phyloP scores from a whole-genome alignment of 2,329 filamentous ascomycete genomes.

The Neonectria punicea region DNA sequence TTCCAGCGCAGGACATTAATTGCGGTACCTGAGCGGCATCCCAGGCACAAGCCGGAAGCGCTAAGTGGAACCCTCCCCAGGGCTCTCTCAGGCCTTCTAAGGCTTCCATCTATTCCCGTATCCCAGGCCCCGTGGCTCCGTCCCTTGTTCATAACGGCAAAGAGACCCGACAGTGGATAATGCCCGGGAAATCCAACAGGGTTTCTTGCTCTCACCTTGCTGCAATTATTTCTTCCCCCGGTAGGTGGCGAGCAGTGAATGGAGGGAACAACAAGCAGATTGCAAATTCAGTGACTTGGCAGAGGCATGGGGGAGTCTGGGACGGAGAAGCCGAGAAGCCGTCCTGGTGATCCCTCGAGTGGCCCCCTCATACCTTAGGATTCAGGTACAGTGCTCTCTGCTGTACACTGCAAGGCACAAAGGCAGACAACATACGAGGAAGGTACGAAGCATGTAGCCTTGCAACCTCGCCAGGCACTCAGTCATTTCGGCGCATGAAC shows the following conservation, averaged over 20 bases:
- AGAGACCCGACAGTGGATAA: background rate
- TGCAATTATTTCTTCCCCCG: no score
- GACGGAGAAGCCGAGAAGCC: slow-evolving; percentile 8
- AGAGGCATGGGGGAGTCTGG: slow-evolving; percentile 12
- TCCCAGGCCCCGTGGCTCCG: background rate
- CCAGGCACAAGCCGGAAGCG: slow-evolving; percentile 1
- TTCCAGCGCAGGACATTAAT: slow-evolving; percentile 13
- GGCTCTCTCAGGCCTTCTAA: slow-evolving; percentile 3
- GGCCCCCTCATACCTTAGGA: background rate
- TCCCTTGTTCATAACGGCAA: background rate
- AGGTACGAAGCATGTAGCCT: background rate
- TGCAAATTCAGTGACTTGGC: slow-evolving; percentile 14
- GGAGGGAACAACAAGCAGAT: slow-evolving; percentile 5
- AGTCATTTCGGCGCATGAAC: slow-evolving; percentile 35
- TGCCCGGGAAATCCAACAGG: background rate
- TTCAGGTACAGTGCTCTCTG: slow-evolving; percentile 6
- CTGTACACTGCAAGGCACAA: background rate
- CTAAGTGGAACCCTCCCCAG: slow-evolving; percentile 9
- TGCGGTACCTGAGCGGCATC: background rate
- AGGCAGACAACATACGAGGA: background rate
- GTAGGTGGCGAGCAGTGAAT: slow-evolving; percentile 11
- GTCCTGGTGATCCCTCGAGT: background rate
- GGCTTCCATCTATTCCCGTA: background rate
- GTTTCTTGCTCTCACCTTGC: background rate
- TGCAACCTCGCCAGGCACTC: no score